Base-by-base conservation (phyloP, 2,329 filamentous ascomycete genomes). In the Diaporthe longicolla region DNA sequence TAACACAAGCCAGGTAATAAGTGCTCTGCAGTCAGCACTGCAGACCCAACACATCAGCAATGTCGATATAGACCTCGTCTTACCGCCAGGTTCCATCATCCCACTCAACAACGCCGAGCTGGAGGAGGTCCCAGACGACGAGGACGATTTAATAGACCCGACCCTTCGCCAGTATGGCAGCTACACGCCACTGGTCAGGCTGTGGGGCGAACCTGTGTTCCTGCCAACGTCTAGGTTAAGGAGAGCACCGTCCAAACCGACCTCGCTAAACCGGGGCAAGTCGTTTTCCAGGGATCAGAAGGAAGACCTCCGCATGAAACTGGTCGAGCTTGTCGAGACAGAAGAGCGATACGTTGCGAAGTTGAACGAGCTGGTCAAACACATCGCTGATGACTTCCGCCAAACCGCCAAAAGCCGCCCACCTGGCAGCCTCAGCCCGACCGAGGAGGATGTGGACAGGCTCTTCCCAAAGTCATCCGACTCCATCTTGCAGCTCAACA, bases 261-360 rank as follows among this genome's bases (percentile, higher is more conserved):
- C 92, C 52, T 92, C 94, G 50, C 85, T 97, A 63, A 97, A 94
- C 81, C 89, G 93, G 77, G 94, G 90, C 78, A 93, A 92, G 78
- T 90, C 92, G 0, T 97, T 98, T 79, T 89, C 92, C 48, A 92
- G 91, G 78, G 91, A 93, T 73, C 94, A 98, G 80, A 97, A 97
- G 80, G 89, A 95, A 77, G 93, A 93, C 70, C 85, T 98, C 77
- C 91, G 95, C 54, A 93, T 95, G 83, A 96, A 98, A 82, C 92
- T 99, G 88, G 92, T 91, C 74, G 97, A 99, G 82, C 85, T 98
- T 74, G 90, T 98, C 45, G 94, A 97, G 79, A 99, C 97, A 0
- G 97, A 99, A 82, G 95, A 97, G 81, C 93, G 94, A 82, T 99
- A 98, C 83, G 95, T 99, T 55, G 89, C 90, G 78, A 98, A 98